These are phyloP conservation scores for Scolecobasidium constrictum DNA, from an alignment of 2,329 filamentous ascomycete genomes.

Conservation along the genomic window DNA sequence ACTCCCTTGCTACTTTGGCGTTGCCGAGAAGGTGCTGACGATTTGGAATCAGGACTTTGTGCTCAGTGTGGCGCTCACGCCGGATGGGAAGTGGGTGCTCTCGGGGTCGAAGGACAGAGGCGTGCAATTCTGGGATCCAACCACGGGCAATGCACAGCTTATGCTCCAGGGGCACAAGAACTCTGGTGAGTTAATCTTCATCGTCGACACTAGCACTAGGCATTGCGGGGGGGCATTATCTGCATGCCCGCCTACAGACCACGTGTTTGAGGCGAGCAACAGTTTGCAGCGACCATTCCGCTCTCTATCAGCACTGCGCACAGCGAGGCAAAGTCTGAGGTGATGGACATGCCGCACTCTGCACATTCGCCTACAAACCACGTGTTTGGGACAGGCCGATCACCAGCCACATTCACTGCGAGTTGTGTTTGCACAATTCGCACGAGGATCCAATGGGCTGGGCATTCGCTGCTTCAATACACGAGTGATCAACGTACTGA, in stretches of 20 bases:
- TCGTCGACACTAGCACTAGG: too few relatives aligned
- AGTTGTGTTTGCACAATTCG: not conserved
- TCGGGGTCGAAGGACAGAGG: constrained; percentile 95
- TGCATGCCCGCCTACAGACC: too few relatives aligned
- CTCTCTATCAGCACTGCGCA: too few relatives aligned
- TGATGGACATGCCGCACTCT: too few relatives aligned
- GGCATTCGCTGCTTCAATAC: not conserved
- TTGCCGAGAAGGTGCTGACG: constrained; percentile 1
- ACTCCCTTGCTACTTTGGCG: not conserved
- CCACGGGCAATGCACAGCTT: constrained; percentile 85
- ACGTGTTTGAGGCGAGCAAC: too few relatives aligned
- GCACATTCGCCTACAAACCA: too few relatives aligned
- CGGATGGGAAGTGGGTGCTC: constrained; percentile 90
- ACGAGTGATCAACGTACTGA: constrained; percentile 6
- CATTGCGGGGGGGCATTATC: too few relatives aligned
- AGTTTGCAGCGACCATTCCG: too few relatives aligned
- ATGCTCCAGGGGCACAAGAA: constrained; percentile 99
- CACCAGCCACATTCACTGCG: too few relatives aligned
- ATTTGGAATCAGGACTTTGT: constrained; percentile 67
- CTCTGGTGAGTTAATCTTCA: constrained; percentile 52
- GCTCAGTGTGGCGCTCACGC: constrained; percentile 86
- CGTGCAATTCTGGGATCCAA: constrained; percentile 97
- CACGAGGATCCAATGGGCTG: not conserved
- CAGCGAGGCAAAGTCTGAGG: too few relatives aligned
- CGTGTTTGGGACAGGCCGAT: too few relatives aligned